Evolutionary conservation across 371 early-diverging fungal species (phyloP), one percentile per base, ranked within the genome.

Genomic region (Mycotypha africana): DNA sequence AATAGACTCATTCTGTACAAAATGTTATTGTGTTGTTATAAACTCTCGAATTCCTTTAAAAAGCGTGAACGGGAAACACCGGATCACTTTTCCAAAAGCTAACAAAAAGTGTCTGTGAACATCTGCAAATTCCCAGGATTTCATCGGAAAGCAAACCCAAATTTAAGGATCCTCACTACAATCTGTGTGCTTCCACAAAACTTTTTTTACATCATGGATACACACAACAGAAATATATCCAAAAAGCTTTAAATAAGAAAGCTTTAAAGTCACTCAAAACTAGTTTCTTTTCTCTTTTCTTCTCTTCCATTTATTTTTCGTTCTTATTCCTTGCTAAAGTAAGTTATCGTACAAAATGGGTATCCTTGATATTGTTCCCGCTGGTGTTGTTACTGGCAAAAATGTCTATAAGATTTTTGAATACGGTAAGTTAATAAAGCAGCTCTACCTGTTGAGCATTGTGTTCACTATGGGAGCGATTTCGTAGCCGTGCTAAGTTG

Each of bases 341-440:
- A n/a, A 42, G 39, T 14, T 28, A 52, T 10, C 26, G 19, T 33
- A 53, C 44, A 57, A 52, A 41, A 56, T 84, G 83, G 88, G 86
- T 74, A 53, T 91, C 43, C 78, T 85, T 58, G 85, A 84, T 63
- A 79, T 89, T 52, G 84, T 92, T 62, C 88, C 89, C 45, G 78
- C 91, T 65, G 93, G 93, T 42, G 92, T 93, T 62, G 66, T 93
- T 59, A 89, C 91, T 50, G 93, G 93, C 58, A 86, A 91, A 61
- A 76, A 91, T 67, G 76, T 92, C 51, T 76, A 78, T 66, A 92
- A 92, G 81, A 69, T 92, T 50, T 86, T 88, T 47, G 71, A 80
- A 46, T 91, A 91, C 53, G 75, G 73, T 73, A 68, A 41, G 41
- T 28, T 28, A 28, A 28, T 28, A 28, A 28, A n/a, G n/a, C n/a